Evolutionary conservation across 2,329 filamentous ascomycete species (phyloP).

Genomic region (Nannizziopsis arthrosporioides): DNA sequence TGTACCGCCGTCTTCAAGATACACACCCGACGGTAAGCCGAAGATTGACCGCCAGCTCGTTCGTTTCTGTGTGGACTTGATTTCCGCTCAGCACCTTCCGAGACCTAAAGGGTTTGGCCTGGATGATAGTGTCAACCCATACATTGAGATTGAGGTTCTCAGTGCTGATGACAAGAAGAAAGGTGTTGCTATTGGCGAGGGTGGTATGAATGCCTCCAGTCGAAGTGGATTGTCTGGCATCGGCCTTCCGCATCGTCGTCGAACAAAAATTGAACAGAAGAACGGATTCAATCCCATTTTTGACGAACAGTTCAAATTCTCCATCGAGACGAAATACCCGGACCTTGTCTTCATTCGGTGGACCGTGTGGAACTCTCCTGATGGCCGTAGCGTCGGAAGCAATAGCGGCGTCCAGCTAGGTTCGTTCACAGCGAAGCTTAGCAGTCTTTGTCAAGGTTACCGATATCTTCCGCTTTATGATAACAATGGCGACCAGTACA

Average conservation of each 20-base stretch:
- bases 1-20: slow-evolving; percentile 17
- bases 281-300: slow-evolving; percentile 94
- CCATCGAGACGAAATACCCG: slow-evolving; percentile 83
- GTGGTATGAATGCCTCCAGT: slow-evolving; percentile 53
- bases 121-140: slow-evolving; percentile 73
- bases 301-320: slow-evolving; percentile 65
- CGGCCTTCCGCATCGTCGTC: slow-evolving; percentile 61
- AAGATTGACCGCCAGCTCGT: slow-evolving; percentile 73
- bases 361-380: slow-evolving; percentile 76
- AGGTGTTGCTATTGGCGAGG: slow-evolving; percentile 54
- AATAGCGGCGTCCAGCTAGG: slow-evolving; percentile 56
- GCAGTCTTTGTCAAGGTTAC: slow-evolving; percentile 80
- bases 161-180: slow-evolving; percentile 85
- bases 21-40: slow-evolving; percentile 24
- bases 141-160: slow-evolving; percentile 89
- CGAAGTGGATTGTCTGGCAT: slow-evolving; percentile 55
- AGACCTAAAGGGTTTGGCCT: slow-evolving; percentile 61
- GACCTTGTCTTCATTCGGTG: slow-evolving; percentile 88
- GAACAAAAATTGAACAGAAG: slow-evolving; percentile 67
- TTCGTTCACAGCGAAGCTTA: slow-evolving; percentile 85
- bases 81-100: slow-evolving; percentile 91
- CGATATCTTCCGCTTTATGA: slow-evolving; percentile 85
- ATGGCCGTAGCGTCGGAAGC: slow-evolving; percentile 59
- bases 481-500: slow-evolving; percentile 76
- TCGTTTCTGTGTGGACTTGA: slow-evolving; percentile 72